Base-by-base conservation (phyloP, 2,329 filamentous ascomycete genomes). In the Cordyceps pruinosa region DNA sequence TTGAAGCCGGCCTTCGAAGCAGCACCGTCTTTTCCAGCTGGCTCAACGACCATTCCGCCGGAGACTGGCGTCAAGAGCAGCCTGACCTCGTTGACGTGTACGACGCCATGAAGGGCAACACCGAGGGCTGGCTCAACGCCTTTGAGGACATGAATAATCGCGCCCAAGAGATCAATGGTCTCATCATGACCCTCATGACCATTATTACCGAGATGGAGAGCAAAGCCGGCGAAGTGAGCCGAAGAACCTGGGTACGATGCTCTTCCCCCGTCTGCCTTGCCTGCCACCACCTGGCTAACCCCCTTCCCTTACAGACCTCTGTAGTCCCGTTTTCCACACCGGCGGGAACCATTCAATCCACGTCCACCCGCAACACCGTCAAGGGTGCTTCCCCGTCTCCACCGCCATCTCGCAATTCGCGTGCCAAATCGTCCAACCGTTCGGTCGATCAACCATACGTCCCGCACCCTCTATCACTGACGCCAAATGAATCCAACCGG, bases 71-170 rank as follows among this genome's bases (percentile, higher is more conserved):
- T 57, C 73, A 79, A 52, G 83, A 87, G 48, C 81, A 89, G 23
- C 77, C 80, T 2, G 79, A 83, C 48, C 75, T 87, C 47, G 78
- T 81, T 35, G 85, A 89, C 47, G 90, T 96, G 21, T 94, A 89
- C 64, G 82, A 86, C 41, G 90, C 92, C 37, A 97, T 97, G 92
- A 87, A 88, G 66, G 89, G 90, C 34, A 97, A 97, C 64, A 87
- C 91, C 9, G 88, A 95, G 61, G 91, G 92, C 44, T 97, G 93
- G 93, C 83, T 86, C 58, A 84, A 86, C 57, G 90, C 90, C 7
- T 86, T 96, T 66, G 80, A 85, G 55, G 87, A 87, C 56, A 77
- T 97, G 59, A 86, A 90, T 67, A 81, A 81, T 23, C 90, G 87
- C 66, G 86, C 87, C 15, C 82, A 86, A 60, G 80, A 82, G 45